Evolutionary conservation across 257 asterid genomes (phyloP).

Genomic region (Gentiana dahurica): DNA sequence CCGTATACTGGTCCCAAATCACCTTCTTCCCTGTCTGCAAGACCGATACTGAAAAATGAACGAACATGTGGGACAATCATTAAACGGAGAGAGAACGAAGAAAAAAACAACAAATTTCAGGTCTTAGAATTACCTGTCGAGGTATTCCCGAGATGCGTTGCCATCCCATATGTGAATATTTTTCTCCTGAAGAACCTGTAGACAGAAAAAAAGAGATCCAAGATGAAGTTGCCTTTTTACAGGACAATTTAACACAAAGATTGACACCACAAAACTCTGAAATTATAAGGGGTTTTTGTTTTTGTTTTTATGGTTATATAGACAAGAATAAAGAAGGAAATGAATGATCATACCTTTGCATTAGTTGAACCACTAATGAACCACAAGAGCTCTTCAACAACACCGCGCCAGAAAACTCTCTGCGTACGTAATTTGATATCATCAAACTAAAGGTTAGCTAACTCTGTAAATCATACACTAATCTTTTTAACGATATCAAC

Average conservation of each 20-base stretch:
- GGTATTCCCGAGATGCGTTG: conserved; percentile 70
- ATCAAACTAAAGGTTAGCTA: conserved; percentile 1
- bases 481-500: no score
- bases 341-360: conserved; percentile 46
- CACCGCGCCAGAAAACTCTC: conserved; percentile 85
- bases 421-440: conserved; percentile 14
- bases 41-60: conserved; percentile 37
- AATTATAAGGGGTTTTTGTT: no score
- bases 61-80: background rate
- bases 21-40: conserved; percentile 66
- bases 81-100: conserved; percentile 10
- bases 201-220: conserved; percentile 9
- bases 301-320: background rate
- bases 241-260: no score
- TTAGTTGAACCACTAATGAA: conserved; percentile 78
- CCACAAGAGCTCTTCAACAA: conserved; percentile 86
- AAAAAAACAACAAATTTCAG: conserved; percentile 7
- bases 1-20: conserved; percentile 80
- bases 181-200: conserved; percentile 57
- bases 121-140: conserved; percentile 42
- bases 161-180: conserved; percentile 74
- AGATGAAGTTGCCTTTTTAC: background rate
- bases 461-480: background rate
- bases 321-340: background rate
- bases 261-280: no score